Evolutionary conservation across 2,329 filamentous ascomycete species (phyloP).

Genomic region (Cordyceps javanica): DNA sequence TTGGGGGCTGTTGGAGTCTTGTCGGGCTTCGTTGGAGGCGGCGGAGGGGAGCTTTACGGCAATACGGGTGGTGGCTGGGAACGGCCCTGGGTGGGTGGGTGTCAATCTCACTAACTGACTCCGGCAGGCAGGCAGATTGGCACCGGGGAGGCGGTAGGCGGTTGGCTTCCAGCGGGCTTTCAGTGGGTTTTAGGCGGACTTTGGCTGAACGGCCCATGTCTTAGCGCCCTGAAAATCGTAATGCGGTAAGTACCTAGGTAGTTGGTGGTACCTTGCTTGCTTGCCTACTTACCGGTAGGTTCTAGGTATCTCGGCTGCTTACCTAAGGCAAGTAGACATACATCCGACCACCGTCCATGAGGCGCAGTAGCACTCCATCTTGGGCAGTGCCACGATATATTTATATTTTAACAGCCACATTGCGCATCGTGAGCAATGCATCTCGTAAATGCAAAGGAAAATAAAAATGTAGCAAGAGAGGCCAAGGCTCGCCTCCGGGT

Average conservation of each 20-base stretch:
- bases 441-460: too few species aligned
- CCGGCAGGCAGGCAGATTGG: neutral
- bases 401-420: too few species aligned
- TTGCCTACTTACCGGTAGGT: too few species aligned
- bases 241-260: neutral
- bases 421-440: too few species aligned
- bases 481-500: too few species aligned
- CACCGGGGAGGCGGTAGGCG: too few species aligned
- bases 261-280: too few species aligned
- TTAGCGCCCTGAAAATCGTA: neutral
- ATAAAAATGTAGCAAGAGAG: too few species aligned
- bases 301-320: too few species aligned
- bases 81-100: neutral
- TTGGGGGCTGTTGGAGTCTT: too few species aligned
- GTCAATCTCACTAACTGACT: neutral
- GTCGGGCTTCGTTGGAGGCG: too few species aligned
- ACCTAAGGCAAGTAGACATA: neutral
- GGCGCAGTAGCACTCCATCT: neutral
- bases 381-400: neutral
- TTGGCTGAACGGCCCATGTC: neutral
- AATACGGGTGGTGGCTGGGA: neutral
- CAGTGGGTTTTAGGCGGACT: neutral
- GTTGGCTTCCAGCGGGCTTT: neutral
- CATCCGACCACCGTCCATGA: neutral
- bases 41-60: too few species aligned